These are phyloP conservation scores for Solanum dulcamara DNA, from an alignment of 257 asterid species.

Conservation along the genomic window DNA sequence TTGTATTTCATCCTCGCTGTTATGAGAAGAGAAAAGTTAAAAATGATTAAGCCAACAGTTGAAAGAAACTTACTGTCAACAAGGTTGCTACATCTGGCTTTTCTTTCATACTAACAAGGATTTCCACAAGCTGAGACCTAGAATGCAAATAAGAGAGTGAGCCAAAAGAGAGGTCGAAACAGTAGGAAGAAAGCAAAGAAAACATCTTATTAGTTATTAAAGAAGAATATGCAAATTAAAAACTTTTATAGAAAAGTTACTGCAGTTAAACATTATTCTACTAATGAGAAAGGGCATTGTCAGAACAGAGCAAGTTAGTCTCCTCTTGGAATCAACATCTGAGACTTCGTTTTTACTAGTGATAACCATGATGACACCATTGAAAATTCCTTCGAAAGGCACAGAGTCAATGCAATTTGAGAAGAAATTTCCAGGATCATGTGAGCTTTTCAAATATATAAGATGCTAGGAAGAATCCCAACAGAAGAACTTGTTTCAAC, in stretches of 20 bases:
- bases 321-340: background rate
- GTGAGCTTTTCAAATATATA: background rate
- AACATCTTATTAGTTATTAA: background rate
- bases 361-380: background rate
- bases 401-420: background rate
- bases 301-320: background rate
- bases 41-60: background rate
- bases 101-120: conserved; percentile 83
- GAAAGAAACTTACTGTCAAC: conserved; percentile 41
- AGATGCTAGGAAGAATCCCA: background rate
- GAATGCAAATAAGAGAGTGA: conserved; percentile 1
- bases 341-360: background rate
- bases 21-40: background rate
- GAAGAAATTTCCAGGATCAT: background rate
- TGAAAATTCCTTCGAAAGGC: background rate
- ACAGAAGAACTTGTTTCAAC: background rate
- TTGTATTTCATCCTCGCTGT: background rate
- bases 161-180: background rate
- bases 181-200: background rate
- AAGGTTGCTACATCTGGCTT: conserved; percentile 93
- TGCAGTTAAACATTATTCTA: background rate
- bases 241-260: background rate
- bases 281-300: background rate
- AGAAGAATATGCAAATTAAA: background rate
- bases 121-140: conserved; percentile 64